Evolutionary conservation across 176 grass and related monocot genomes (phyloP), one percentile per base, ranked within the genome.

Genomic region (Melocanna baccifera): DNA sequence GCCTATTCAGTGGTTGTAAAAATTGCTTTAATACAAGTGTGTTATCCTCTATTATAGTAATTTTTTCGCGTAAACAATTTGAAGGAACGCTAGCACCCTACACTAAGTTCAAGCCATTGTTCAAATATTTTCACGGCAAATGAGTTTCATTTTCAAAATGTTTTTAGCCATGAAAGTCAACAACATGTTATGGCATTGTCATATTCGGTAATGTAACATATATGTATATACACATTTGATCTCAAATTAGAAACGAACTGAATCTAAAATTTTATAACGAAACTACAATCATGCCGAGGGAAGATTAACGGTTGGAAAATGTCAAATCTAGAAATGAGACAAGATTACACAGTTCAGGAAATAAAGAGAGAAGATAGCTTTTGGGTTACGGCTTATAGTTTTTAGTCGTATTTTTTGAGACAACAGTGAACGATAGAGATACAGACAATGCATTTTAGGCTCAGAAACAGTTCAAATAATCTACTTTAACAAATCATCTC

Each of bases 321-420:
- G 14, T 2, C 2, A 32, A 61, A 13, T 61, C 55, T 57, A 57
- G 20, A 57, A 57, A 59, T 5, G 57, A 12, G 57, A 25, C 10
- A 23, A 61, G 1, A 26, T 61, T 26, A 61, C 57, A 46, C 9
- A 26, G 6, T 5, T 13, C 23, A 61, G 56, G n/a, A 14, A 1
- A 22, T 9, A n/a, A 16, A 1, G 2, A 22, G 53, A 57, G 20
- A 12, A 23, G 34, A 36, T 36, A 4, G 34, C 4, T 4, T 36
- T 0, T 5, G 4, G 34, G 34, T 4, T 5, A 0, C 5, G 0
- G 4, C 4, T 36, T 3, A 36, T 36, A 0, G 0, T 5, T 36
- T 36, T 36, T 36, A 5, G 34, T 0, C 5, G 5, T 0, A 0
- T 36, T 5, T 36, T 34, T 36, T 5, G 2, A 36, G 34, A 36